phyloP scores from a whole-genome alignment of 768 basidiomycete species.

The Neoboletus subvelutipes region DNA sequence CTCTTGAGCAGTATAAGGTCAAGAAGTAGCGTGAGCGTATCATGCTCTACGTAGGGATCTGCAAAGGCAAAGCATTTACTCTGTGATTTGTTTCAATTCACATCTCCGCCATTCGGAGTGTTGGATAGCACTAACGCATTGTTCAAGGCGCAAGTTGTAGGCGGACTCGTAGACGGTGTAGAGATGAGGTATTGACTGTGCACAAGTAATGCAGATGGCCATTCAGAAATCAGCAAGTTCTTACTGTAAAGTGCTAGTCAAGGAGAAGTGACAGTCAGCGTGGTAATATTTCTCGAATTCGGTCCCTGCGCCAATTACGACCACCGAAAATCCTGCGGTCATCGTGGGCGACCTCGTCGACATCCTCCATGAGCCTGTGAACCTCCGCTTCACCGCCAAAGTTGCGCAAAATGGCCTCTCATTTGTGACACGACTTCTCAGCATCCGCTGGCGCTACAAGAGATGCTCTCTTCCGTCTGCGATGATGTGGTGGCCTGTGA shows the following conservation, averaged over 20 bases:
- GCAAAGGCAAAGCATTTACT: conserved; percentile 63
- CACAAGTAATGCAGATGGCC: conserved; percentile 83
- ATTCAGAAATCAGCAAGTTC: conserved; percentile 36
- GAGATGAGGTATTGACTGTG: conserved; percentile 58
- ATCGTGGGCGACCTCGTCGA: no score
- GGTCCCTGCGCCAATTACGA: no score
- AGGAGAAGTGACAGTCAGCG: background rate
- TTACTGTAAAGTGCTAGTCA: no score
- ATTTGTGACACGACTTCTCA: no score
- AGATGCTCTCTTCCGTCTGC: no score
- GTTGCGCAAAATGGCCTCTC: no score
- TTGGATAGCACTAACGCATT: conserved; percentile 60
- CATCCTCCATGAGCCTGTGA: no score
- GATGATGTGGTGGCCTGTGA: no score
- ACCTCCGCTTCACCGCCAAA: no score
- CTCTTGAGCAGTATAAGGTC: conserved; percentile 82
- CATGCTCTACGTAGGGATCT: conserved; percentile 88
- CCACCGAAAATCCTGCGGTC: no score
- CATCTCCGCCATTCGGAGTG: background rate
- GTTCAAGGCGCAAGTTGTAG: conserved; percentile 77
- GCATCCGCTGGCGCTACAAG: no score
- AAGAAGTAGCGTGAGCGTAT: conserved; percentile 65
- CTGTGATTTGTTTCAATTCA: conserved; percentile 35
- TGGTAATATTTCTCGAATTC: conserved; percentile 1
- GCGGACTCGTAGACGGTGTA: conserved; percentile 83